These are phyloP conservation scores for Vigna mungo DNA, from an alignment of 306 rosid genomes.

Conservation along the genomic window DNA sequence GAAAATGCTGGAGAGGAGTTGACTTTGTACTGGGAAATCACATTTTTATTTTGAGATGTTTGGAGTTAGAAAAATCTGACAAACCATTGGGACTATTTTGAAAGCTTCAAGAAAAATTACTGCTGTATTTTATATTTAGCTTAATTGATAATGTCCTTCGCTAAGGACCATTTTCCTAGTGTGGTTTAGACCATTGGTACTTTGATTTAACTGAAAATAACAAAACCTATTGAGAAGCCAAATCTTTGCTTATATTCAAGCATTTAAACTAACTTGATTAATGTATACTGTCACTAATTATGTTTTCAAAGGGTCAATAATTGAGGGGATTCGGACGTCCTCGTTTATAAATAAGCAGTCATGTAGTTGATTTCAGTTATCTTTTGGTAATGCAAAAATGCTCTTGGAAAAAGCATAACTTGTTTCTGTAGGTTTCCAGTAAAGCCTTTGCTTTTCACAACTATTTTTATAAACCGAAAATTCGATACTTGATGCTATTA, in stretches of 20 bases:
- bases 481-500: constrained; percentile 32
- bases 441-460: constrained; percentile 14
- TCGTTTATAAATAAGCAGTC: constrained; percentile 5
- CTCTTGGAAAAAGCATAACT: constrained; percentile 24
- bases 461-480: constrained; percentile 16
- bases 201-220: neutral
- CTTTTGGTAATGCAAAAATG: constrained; percentile 23
- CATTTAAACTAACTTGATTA: constrained; percentile 18
- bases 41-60: neutral
- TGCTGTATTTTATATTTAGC: constrained; percentile 15
- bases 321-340: neutral
- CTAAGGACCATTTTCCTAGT: neutral
- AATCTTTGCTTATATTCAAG: neutral
- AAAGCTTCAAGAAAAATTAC: constrained; percentile 3
- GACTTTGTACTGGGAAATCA: neutral
- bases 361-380: constrained; percentile 5
- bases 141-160: neutral
- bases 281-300: neutral
- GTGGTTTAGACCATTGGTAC: constrained; percentile 2
- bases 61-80: constrained; percentile 1
- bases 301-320: neutral
- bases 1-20: neutral
- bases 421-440: constrained; percentile 25
- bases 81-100: constrained; percentile 3
- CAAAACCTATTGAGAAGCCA: constrained; percentile 11